phyloP scores from a whole-genome alignment of 495 filamentous ascomycete genomes.

The Lophium mytilinum region DNA sequence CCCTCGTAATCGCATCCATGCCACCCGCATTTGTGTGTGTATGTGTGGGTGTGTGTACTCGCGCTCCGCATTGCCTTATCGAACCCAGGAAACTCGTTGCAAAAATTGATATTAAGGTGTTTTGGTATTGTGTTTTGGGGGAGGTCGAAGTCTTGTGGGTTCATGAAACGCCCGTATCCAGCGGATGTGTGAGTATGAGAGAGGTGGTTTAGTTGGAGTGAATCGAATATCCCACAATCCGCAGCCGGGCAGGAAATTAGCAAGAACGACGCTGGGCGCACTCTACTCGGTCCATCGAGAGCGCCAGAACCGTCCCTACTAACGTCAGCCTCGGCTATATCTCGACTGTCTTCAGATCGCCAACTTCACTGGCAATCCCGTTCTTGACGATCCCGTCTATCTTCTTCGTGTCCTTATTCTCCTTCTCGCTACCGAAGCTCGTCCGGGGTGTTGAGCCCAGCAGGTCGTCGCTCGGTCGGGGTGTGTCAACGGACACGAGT shows the following conservation, averaged over 20 bases:
- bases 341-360: constrained; percentile 27
- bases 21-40: too few species aligned
- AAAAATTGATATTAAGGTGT: too few species aligned
- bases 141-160: too few species aligned
- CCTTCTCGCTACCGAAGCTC: constrained; percentile 25
- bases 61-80: too few species aligned
- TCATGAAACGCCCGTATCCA: constrained; percentile 15
- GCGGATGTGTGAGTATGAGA: constrained; percentile 7
- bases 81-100: too few species aligned
- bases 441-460: neutral
- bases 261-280: neutral
- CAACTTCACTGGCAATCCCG: constrained; percentile 3
- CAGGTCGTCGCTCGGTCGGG: constrained; percentile 26
- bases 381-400: constrained; percentile 4
- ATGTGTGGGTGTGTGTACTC: too few species aligned
- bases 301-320: neutral
- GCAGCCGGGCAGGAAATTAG: neutral
- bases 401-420: constrained; percentile 20
- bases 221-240: neutral
- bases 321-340: constrained; percentile 13
- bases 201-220: too few species aligned
- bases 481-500: constrained; percentile 32
- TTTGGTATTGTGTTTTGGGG: too few species aligned
- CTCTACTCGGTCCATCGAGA: neutral
- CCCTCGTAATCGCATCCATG: too few species aligned